phyloP scores from a whole-genome alignment of 345 rosid species.

The Salix suchowensis region DNA sequence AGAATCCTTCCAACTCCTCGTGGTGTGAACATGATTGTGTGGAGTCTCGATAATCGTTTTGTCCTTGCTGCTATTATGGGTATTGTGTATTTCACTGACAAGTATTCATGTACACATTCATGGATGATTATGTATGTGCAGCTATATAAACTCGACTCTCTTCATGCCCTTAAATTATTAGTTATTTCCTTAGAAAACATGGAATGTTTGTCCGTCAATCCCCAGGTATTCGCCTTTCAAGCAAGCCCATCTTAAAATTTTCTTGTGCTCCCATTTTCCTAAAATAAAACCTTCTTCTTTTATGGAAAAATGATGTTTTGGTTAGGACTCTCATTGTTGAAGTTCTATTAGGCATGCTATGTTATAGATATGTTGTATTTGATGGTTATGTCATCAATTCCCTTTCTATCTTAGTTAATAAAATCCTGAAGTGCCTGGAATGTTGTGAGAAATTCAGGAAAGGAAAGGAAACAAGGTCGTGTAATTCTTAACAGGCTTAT shows the following conservation, averaged over 20 bases:
- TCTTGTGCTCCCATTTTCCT: background rate
- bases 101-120: background rate
- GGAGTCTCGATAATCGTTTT: constrained; percentile 99
- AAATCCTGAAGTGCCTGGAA: background rate
- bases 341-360: background rate
- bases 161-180: background rate
- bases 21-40: constrained; percentile 93
- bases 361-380: background rate
- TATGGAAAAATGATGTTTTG: background rate
- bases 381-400: background rate
- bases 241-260: background rate
- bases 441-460: background rate
- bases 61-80: constrained; percentile 99
- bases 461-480: background rate
- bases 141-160: background rate
- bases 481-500: background rate
- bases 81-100: constrained; percentile 21
- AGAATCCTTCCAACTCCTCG: constrained; percentile 96
- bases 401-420: background rate
- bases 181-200: no score
- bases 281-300: background rate
- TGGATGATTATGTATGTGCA: background rate
- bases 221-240: background rate
- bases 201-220: background rate
- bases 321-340: background rate